Conservation (phyloP, 306 rosid species). For the Medicago arabica region DNA sequence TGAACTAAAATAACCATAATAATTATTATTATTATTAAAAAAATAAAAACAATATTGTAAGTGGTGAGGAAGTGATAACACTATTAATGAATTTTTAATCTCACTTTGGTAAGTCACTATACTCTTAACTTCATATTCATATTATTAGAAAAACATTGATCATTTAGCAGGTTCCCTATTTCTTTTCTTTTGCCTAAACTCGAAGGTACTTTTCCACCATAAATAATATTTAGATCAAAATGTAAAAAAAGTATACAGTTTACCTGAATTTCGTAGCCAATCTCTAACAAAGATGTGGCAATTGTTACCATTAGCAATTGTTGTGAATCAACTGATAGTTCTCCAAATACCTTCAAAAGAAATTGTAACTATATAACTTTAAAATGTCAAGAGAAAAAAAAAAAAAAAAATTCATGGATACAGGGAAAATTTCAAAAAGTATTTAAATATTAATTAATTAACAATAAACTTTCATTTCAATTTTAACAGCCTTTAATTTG, state of each 20-base stretch:
- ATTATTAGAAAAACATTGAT: too few relatives aligned
- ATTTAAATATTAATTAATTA: background rate
- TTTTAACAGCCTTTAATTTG: conserved; percentile 13
- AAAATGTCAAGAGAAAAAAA: conserved; percentile 26
- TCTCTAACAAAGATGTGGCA: conserved; percentile 77
- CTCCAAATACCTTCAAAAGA: conserved; percentile 78
- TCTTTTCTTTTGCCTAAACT: conserved; percentile 11
- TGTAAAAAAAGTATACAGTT: conserved; percentile 22
- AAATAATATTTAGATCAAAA: conserved; percentile 30
- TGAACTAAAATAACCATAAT: conserved; percentile 29
- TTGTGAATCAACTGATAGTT: conserved; percentile 77
- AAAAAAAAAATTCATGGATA: background rate
- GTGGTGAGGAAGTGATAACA: conserved; percentile 13
- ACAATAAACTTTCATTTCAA: conserved; percentile 31
- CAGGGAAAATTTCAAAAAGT: background rate
- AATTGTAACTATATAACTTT: conserved; percentile 17
- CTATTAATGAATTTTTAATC: background rate
- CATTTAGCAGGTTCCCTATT: conserved; percentile 6
- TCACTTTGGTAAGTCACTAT: conserved; percentile 7
- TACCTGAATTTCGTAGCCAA: conserved; percentile 86
- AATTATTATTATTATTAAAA: background rate
- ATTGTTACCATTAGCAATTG: conserved; percentile 81
- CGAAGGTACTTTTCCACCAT: conserved; percentile 8
- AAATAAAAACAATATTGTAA: background rate
- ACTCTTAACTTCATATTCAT: too few relatives aligned